phyloP scores from a whole-genome alignment of 176 grass and related monocot genomes.

The Ampelocalamus luodianensis region DNA sequence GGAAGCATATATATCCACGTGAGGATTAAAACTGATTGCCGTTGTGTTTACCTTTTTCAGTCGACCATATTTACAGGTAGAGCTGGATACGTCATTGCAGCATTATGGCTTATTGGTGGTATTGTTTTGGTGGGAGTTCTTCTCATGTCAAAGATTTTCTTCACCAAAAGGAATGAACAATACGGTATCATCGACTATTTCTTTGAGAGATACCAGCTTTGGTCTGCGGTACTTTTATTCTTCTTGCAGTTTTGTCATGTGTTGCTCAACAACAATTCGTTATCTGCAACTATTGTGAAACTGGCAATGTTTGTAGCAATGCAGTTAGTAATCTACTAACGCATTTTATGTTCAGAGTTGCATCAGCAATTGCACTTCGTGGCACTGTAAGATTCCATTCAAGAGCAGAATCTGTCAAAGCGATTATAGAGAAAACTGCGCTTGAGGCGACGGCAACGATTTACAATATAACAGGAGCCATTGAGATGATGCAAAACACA shows the following conservation, averaged over 20 bases:
- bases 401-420: slow-evolving; percentile 65
- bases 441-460: slow-evolving; percentile 66
- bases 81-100: slow-evolving; percentile 75
- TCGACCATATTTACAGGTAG: slow-evolving; percentile 89
- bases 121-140: slow-evolving; percentile 34
- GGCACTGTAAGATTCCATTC: slow-evolving; percentile 68
- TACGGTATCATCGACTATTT: slow-evolving; percentile 39
- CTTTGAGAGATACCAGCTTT: slow-evolving; percentile 46
- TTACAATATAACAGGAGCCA: slow-evolving; percentile 69
- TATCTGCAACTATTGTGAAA: neutral
- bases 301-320: neutral
- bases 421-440: slow-evolving; percentile 59
- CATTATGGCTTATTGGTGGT: slow-evolving; percentile 72
- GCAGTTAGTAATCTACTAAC: neutral
- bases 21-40: slow-evolving; percentile 28
- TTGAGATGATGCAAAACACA: slow-evolving; percentile 65
- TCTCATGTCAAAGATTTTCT: slow-evolving; percentile 53
- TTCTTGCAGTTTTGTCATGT: slow-evolving; percentile 73
- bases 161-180: slow-evolving; percentile 38
- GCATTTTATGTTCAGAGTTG: slow-evolving; percentile 50
- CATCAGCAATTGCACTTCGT: slow-evolving; percentile 55
- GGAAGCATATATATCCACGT: neutral
- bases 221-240: slow-evolving; percentile 54
- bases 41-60: slow-evolving; percentile 64
- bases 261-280: slow-evolving; percentile 12